Evolutionary conservation across 495 filamentous ascomycete genomes (phyloP), one percentile per base, ranked within the genome.

Genomic region (Platismatia glauca): DNA sequence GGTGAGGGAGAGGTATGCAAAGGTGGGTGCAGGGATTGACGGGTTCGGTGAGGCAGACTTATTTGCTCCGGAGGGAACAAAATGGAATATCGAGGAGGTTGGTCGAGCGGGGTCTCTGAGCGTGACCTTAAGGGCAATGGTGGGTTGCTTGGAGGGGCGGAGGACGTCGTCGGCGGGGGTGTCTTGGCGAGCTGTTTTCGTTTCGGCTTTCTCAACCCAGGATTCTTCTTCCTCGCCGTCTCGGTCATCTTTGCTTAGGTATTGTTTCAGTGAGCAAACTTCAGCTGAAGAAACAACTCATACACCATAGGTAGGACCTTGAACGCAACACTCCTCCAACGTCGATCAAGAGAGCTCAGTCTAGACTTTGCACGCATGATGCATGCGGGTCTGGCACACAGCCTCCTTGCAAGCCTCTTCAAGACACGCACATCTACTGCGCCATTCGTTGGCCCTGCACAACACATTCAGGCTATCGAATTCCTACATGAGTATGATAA

Each of bases 41-140:
- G 50, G 20, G 50, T 16, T 6, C 15, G 29, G 20, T 53, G 50
- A 15, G 50, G 29, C 15, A 33, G 9, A 16, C 15, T 33, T 53
- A n/a, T 53, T 29, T 53, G 50, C 27, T 33, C 50, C 50, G 50
- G 27, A 20, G 50, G 50, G 16, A 53, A 53, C 7, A 53, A 4
- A 53, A 53, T 0, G 16, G 50, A 53, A 33, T 53, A 53, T 53
- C 50, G 50, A 53, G 50, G 50, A 53, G 50, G 50, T 53, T 53
- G 50, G 16, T 53, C 50, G 20, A 53, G 27, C 6, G 22, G 27
- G 4, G 50, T 27, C 8, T 53, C 27, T 53, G 50, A 2, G 1
- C 50, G 50, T 53, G 29, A 33, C 16, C 50, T 27, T 11, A 33
- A n/a, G 4, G 50, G 50, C 50, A 53, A 53, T 20, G 50, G 27